Evolutionary conservation across 1,284 basidiomycete species (phyloP), one percentile per base, ranked within the genome.

Genomic region (Irpex sp.): DNA sequence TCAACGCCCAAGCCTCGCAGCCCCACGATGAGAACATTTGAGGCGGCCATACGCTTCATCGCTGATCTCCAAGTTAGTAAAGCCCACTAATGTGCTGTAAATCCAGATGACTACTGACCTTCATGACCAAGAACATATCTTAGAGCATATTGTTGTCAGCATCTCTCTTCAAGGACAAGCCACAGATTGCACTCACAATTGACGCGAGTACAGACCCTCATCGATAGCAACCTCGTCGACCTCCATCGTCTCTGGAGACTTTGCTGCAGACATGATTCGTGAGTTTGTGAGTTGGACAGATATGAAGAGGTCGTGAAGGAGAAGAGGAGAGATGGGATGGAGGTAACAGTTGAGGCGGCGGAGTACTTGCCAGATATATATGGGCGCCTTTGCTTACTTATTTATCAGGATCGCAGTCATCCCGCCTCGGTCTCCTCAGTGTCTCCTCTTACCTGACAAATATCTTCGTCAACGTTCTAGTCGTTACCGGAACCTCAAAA

Each of bases 31-130:
- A 99, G 87, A 56, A 99, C 93, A 74, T 98, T 97, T 61, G 96
- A 98, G 33, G 86, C 83, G 6, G 97, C 97, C 97, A 99, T 99
- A 74, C 91, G 92, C 84, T 98, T 98, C 97, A 99, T 99, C 54
- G 97, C 97, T 95, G 72, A 31, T 26, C 33, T 53, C 58, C n/a
- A 36, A n/a, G 17, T 39, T 39, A 33, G 61, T 67, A 47, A 66
- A 4, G 37, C 54, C 51, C 3, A 21, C 31, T 2, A 35, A 55
- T 17, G 39, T 11, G 37, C 6, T 5, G 55, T 21, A 31, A 31
- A 15, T 17, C 26, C 36, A 31, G 33, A 11, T 9, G 37, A 46
- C 19, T 33, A 55, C 61, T 36, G 72, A 94, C 95, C 95, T 85
- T 97, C 95, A 77, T 97, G 94, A 36, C 95, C 95, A 19, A 98